Conservation (phyloP, 345 rosid genomes). For the Pseudoturritis turrita region DNA sequence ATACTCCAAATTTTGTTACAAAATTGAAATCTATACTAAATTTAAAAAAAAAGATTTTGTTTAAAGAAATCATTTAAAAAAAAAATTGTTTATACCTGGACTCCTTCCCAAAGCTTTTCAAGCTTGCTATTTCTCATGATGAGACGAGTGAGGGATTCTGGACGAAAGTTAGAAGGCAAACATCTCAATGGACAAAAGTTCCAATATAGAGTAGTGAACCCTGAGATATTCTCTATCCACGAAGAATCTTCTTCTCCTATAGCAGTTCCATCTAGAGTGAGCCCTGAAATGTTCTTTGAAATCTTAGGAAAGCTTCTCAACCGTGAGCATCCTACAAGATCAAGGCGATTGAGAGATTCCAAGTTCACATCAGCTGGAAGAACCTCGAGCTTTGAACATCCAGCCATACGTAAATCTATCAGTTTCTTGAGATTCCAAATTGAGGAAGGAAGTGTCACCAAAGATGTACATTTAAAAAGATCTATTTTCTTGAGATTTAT, state of each 20-base stretch:
- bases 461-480: neutral
- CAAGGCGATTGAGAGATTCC: neutral
- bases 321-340: neutral
- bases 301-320: neutral
- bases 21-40: too few species aligned
- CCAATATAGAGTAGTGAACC: neutral
- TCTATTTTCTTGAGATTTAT: neutral
- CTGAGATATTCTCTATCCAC: neutral
- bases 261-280: too few species aligned
- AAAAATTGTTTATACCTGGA: neutral
- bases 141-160: too few species aligned
- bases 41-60: too few species aligned
- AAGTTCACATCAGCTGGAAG: neutral
- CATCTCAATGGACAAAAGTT: neutral
- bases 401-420: too few species aligned
- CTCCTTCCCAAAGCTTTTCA: too few species aligned
- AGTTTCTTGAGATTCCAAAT: neutral
- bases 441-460: neutral
- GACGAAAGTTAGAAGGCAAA: neutral
- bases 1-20: too few species aligned
- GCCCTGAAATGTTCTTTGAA: neutral
- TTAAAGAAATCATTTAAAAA: too few species aligned
- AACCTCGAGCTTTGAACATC: neutral
- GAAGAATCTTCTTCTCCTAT: neutral
- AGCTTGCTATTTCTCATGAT: too few species aligned